Base-by-base conservation (phyloP, 176 grass and related monocot genomes). In the Echinochloa phyllopogon region DNA sequence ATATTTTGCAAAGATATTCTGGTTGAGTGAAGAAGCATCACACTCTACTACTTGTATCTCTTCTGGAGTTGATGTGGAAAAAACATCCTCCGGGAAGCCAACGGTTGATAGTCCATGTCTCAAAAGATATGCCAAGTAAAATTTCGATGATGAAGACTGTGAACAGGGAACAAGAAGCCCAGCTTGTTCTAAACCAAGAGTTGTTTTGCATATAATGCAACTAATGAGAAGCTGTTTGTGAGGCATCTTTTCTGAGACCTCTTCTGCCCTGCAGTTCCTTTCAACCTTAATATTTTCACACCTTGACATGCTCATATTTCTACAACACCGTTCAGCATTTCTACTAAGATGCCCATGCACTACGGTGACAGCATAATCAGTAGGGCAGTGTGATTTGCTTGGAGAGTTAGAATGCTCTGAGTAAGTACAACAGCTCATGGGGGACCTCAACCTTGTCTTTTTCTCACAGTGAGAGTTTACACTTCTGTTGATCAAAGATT, bases 401-500 rank as follows among this genome's bases (percentile, higher is more conserved):
- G 81, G 53, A 63, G 90, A 85, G 70, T 62, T 78, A 25, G 79
- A 85, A 80, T 58, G 75, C 6, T 85, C 84, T 0, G 38, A 80
- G 47, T 62, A 33, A 59, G 89, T 90, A 80, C 67, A 88, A 82
- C 72, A 44, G 37, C 56, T 84, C 58, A 76, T 59, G 63, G 87
- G 86, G 64, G 85, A 73, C 77, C 63, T 77, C 37, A 91, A 79
- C 76, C 79, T 91, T 91, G 56, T 94, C 83, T 69, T 98, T 95
- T 98, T 95, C 72, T 90, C 85, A n/a, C 29, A 84, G 75, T 72
- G 80, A 6, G 93, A 95, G 79, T 90, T 95, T 15, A 91, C 89
- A 80, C 90, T 92, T 75, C 41, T 83, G 74, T 90, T 90, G n/a
- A 93, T 87, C 53, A 72, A 76, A 75, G 74, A 83, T 64, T 98